Conservation (phyloP, 2,329 filamentous ascomycete genomes). For the Myotisia sp. region DNA sequence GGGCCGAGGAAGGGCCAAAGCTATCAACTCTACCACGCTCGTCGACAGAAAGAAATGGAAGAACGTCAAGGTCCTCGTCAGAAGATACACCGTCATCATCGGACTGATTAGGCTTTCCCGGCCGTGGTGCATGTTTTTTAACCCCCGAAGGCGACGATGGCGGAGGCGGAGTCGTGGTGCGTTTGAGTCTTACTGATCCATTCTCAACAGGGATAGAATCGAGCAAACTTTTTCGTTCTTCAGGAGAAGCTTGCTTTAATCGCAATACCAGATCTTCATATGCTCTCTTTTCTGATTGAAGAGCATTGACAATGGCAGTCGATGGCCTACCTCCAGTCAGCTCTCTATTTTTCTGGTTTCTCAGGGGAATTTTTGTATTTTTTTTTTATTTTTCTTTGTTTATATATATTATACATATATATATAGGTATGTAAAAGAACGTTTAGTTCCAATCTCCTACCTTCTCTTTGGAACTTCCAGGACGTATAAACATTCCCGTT, state of each 20-base stretch:
- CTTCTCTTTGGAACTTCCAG: constrained; percentile 13
- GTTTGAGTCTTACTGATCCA: constrained; percentile 8
- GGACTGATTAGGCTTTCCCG: constrained; percentile 7
- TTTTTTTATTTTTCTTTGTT: too few relatives aligned
- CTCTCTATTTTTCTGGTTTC: too few relatives aligned
- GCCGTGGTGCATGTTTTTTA: not conserved
- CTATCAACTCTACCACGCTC: constrained; percentile 11
- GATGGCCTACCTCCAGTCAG: constrained; percentile 11
- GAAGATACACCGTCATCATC: constrained; percentile 12
- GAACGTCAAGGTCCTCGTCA: constrained; percentile 12
- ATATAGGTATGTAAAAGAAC: too few relatives aligned
- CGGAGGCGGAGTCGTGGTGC: constrained; percentile 2
- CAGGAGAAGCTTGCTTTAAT: constrained; percentile 10
- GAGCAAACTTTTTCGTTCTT: constrained; percentile 10
- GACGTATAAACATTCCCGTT: constrained; percentile 13
- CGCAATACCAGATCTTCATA: constrained; percentile 10
- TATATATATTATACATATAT: too few relatives aligned
- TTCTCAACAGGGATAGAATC: constrained; percentile 11
- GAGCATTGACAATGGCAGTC: constrained; percentile 12
- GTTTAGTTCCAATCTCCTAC: constrained; percentile 4
- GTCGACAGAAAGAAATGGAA: constrained; percentile 12
- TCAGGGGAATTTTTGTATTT: too few relatives aligned
- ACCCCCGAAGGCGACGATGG: constrained; percentile 3
- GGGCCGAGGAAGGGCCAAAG: constrained; percentile 11
- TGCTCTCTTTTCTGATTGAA: constrained; percentile 11